These are phyloP conservation scores for Beta lomatogona DNA, from an alignment of 179 eudicot genomes.

Conservation along the genomic window DNA sequence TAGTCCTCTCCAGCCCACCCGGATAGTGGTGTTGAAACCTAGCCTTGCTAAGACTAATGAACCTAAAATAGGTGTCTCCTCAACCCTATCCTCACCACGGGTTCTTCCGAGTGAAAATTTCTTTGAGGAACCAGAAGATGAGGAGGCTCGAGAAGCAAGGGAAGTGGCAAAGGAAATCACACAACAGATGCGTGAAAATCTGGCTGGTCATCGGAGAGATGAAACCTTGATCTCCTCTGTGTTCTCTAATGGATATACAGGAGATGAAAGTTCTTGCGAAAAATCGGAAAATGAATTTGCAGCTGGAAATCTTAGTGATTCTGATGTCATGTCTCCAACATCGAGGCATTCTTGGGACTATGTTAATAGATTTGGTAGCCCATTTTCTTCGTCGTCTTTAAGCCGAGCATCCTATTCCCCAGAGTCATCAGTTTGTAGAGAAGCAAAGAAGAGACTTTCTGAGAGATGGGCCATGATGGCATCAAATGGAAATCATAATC, in stretches of 20 bases:
- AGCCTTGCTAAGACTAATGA: constrained; percentile 57
- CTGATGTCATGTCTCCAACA: constrained; percentile 75
- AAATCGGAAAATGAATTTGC: constrained; percentile 78
- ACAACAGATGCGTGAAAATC: constrained; percentile 62
- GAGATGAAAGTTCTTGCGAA: constrained; percentile 86
- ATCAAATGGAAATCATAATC: constrained; percentile 54
- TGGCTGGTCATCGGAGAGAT: constrained; percentile 64
- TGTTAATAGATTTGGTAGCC: constrained; percentile 56
- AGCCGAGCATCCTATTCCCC: constrained; percentile 83
- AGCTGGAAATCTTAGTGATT: constrained; percentile 65
- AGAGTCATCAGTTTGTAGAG: constrained; percentile 89
- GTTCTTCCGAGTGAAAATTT: constrained; percentile 38
- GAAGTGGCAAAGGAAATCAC: constrained; percentile 79
- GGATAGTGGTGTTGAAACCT: constrained; percentile 92
- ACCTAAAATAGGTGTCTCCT: constrained; percentile 44
- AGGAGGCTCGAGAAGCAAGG: constrained; percentile 63
- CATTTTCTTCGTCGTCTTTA: constrained; percentile 69
- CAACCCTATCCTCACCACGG: constrained; percentile 57
- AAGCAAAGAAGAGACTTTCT: constrained; percentile 96
- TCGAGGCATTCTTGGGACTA: constrained; percentile 97
- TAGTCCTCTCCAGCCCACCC: constrained; percentile 65
- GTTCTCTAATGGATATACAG: constrained; percentile 79
- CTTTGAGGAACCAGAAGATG: constrained; percentile 49
- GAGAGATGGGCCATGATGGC: constrained; percentile 97
- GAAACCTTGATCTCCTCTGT: constrained; percentile 80